A percentile compares a stretch with the other conserved stretches of the same genome.
These are phyloP conservation scores for Anethum foeniculum DNA, from an alignment of 140 eudicot genomes.

Conservation along the genomic window DNA sequence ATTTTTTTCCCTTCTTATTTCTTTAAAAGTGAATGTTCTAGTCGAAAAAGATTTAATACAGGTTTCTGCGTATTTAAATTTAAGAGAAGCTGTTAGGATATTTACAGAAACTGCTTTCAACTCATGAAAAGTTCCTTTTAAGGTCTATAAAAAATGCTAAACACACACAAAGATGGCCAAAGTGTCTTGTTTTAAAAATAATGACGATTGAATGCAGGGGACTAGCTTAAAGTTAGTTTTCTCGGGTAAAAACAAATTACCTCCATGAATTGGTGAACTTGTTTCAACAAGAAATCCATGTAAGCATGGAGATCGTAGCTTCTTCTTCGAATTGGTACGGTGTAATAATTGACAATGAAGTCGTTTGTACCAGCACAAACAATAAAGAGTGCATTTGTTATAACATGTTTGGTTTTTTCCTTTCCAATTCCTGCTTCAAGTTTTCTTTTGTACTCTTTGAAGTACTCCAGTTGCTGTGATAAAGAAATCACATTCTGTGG, in stretches of 20 bases:
- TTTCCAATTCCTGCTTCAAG: conserved; percentile 33
- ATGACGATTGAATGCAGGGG: neutral
- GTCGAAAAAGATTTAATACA: neutral
- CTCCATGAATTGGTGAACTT: conserved; percentile 45
- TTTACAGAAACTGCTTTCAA: neutral
- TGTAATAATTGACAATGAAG: conserved; percentile 60
- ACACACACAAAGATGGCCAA: too few species aligned
- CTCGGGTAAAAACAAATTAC: conserved; percentile 19
- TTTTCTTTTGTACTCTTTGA: conserved; percentile 48
- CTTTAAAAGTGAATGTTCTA: neutral
- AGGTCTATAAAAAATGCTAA: neutral
- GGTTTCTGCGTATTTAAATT: too few species aligned
- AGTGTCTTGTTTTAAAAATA: too few species aligned
- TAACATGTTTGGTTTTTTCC: conserved; percentile 26
- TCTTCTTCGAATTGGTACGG: conserved; percentile 47
- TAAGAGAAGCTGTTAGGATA: too few species aligned
- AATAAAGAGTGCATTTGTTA: conserved; percentile 44
- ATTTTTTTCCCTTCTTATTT: too few species aligned
- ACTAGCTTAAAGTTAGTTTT: neutral
- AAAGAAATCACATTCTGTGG: conserved; percentile 66
- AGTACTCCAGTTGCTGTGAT: conserved; percentile 50
- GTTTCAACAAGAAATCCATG: conserved; percentile 37
- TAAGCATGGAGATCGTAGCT: conserved; percentile 5
- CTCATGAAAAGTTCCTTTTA: neutral
- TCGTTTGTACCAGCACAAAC: conserved; percentile 86